phyloP scores from a whole-genome alignment of 2,329 filamentous ascomycete species.

The Ascochyta pisi region DNA sequence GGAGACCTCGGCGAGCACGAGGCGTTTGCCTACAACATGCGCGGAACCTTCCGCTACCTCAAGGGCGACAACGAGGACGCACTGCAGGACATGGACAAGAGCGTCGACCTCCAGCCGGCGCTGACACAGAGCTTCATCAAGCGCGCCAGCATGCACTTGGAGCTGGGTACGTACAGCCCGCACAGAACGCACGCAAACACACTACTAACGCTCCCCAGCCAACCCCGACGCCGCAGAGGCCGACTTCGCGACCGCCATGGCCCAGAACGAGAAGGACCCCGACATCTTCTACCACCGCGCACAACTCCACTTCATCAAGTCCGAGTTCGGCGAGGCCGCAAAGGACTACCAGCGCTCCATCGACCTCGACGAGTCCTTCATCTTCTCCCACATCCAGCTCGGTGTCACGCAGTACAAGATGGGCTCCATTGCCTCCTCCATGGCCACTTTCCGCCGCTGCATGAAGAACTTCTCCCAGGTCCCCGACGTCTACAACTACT shows the following conservation, averaged over 20 bases:
- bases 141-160: constrained; percentile 95
- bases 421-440: constrained; percentile 95
- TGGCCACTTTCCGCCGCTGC: constrained; percentile 96
- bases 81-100: constrained; percentile 86
- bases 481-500: constrained; percentile 99
- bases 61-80: constrained; percentile 86
- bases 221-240: constrained; percentile 84
- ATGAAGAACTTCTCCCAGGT: constrained; percentile 99
- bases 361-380: constrained; percentile 92
- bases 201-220: constrained; percentile 55
- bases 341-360: constrained; percentile 99
- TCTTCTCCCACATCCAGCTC: constrained; percentile 99
- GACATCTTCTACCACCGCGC: constrained; percentile 99
- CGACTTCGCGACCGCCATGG: constrained; percentile 85
- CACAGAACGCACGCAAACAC: background rate
- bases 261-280: constrained; percentile 85
- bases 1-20: constrained; percentile 82
- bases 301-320: constrained; percentile 96
- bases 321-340: constrained; percentile 89
- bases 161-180: constrained; percentile 68
- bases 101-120: constrained; percentile 84
- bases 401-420: constrained; percentile 99
- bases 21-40: constrained; percentile 93
- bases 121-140: constrained; percentile 99
- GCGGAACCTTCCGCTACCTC: constrained; percentile 93